These are phyloP conservation scores for Pleurotus citrinopileatus DNA, from an alignment of 768 basidiomycete genomes.

Conservation along the genomic window DNA sequence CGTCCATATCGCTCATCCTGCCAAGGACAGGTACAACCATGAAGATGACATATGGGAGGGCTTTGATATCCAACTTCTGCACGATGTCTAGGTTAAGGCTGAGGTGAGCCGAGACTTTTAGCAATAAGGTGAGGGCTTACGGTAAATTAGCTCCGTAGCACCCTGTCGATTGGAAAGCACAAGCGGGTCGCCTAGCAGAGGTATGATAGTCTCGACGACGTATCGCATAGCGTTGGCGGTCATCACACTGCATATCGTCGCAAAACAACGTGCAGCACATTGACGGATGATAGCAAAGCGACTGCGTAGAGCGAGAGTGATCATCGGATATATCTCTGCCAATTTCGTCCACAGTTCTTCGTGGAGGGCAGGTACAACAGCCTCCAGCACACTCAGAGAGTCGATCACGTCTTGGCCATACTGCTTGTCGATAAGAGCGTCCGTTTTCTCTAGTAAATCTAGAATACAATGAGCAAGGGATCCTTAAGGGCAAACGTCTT, in stretches of 20 bases:
- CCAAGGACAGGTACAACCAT: conserved; percentile 95
- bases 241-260: conserved; percentile 85
- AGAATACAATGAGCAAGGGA: conserved; percentile 6
- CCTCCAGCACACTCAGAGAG: conserved; percentile 85
- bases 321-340: conserved; percentile 67
- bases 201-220: conserved; percentile 83
- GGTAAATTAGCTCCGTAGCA: conserved; percentile 85
- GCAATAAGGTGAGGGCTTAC: conserved; percentile 45
- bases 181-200: conserved; percentile 77
- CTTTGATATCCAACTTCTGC: conserved; percentile 87
- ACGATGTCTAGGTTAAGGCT: conserved; percentile 73
- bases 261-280: conserved; percentile 82
- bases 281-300: conserved; percentile 88
- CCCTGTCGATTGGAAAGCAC: conserved; percentile 81
- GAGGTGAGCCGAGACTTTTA: neutral
- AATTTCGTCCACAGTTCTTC: conserved; percentile 68
- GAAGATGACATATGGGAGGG: conserved; percentile 95
- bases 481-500: neutral
- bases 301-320: conserved; percentile 78
- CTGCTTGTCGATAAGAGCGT: conserved; percentile 64
- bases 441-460: conserved; percentile 60
- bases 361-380: conserved; percentile 75
- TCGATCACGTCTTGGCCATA: conserved; percentile 91
- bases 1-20: conserved; percentile 93
- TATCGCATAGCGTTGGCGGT: conserved; percentile 83